Conservation (phyloP, 805 yeast genomes). For the Nakazawaea pomicola region DNA sequence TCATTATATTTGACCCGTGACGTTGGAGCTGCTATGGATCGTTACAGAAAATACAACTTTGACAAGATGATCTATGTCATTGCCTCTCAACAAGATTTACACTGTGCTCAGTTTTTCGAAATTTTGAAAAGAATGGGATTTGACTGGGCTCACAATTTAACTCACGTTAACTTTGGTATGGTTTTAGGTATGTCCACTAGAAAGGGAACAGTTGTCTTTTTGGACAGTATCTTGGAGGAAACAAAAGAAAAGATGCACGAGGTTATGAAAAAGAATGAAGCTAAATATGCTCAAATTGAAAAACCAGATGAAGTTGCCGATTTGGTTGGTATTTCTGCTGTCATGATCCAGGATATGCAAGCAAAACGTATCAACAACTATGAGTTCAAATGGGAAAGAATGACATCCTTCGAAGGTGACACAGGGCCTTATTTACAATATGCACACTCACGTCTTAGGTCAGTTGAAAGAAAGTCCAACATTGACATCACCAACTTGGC, state of each 20-base stretch:
- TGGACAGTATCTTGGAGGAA: conserved; percentile 89
- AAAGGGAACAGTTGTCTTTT: conserved; percentile 97
- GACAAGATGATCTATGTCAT: conserved; percentile 96
- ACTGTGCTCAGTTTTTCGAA: conserved; percentile 89
- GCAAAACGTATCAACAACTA: conserved; percentile 95
- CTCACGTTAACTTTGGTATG: conserved; percentile 94
- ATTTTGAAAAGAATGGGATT: conserved; percentile 85
- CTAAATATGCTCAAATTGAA: conserved; percentile 86
- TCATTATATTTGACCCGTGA: conserved; percentile 93
- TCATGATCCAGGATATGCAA: conserved; percentile 99
- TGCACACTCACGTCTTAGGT: conserved; percentile 95
- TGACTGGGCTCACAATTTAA: conserved; percentile 77
- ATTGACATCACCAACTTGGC: conserved; percentile 30
- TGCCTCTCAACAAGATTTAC: conserved; percentile 95
- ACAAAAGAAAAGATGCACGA: conserved; percentile 93
- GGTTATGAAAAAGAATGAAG: conserved; percentile 90
- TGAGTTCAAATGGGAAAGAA: conserved; percentile 96
- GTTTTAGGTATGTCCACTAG: conserved; percentile 98
- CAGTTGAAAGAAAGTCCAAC: conserved; percentile 82
- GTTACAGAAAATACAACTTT: conserved; percentile 77
- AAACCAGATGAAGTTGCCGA: conserved; percentile 95
- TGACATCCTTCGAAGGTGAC: conserved; percentile 98
- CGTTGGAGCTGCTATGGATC: conserved; percentile 91
- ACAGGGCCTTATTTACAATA: conserved; percentile 98
- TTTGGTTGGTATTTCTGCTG: conserved; percentile 92